Conservation (phyloP, 306 rosid genomes). For the Herpetospermum pedunculosum region DNA sequence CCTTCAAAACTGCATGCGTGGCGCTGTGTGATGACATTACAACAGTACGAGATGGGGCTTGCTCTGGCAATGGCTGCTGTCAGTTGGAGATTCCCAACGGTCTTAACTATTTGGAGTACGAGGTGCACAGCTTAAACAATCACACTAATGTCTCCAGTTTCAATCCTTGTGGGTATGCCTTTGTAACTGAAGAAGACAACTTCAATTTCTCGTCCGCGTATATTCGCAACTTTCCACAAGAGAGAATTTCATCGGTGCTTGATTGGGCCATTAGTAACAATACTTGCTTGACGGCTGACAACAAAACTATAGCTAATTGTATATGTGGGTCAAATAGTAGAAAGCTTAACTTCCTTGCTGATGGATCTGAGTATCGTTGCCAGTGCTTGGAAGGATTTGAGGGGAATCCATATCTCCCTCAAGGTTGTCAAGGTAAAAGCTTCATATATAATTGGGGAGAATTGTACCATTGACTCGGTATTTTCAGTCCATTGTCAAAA, state of each 20-base stretch:
- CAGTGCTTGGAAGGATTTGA: constrained; percentile 19
- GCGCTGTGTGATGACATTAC: constrained; percentile 1
- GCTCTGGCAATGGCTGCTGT: constrained; percentile 35
- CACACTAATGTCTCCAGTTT: neutral
- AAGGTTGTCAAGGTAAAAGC: constrained; percentile 27
- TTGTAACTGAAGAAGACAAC: constrained; percentile 5
- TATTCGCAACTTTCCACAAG: neutral
- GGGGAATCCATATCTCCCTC: constrained; percentile 33
- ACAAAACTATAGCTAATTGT: neutral
- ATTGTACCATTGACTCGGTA: no score
- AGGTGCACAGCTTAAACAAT: fast-evolving
- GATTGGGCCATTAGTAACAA: constrained; percentile 26
- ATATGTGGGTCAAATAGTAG: constrained; percentile 1
- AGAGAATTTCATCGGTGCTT: constrained; percentile 10
- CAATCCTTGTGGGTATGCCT: constrained; percentile 24
- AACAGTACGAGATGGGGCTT: neutral
- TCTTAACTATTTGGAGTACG: fast-evolving
- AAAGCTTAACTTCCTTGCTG: neutral
- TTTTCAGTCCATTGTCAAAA: no score
- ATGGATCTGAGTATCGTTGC: constrained; percentile 23
- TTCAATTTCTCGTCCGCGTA: constrained; percentile 1
- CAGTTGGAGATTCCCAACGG: constrained; percentile 14
- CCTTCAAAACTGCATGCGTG: constrained; percentile 19
- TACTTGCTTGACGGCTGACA: constrained; percentile 4
- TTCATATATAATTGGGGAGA: no score